A percentile compares a stretch with the other conserved stretches of the same genome.
phyloP scores from a whole-genome alignment of 2,329 filamentous ascomycete species.

The Aspergillus phoenicis region DNA sequence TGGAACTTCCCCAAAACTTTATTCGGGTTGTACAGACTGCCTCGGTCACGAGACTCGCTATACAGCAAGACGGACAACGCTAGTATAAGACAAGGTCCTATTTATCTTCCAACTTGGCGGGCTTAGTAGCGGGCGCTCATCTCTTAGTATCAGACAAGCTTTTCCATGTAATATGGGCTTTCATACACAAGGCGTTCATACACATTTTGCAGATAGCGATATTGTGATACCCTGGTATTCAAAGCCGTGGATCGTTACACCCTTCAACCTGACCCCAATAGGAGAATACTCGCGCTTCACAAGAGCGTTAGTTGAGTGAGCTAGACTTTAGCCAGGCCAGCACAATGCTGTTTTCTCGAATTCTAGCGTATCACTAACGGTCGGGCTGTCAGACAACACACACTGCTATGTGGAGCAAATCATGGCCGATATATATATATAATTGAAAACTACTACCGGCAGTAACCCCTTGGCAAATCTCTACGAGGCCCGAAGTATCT shows the following conservation, averaged over 20 bases:
- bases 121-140: not conserved
- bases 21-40: not conserved
- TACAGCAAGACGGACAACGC: not conserved
- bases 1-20: not conserved
- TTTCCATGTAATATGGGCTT: not conserved
- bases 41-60: not conserved
- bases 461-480: not conserved
- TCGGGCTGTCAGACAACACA: not conserved
- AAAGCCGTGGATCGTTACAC: not conserved
- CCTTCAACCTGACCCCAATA: not conserved
- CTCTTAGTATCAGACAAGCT: not conserved
- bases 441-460: not conserved
- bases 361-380: not conserved
- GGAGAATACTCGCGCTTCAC: not conserved
- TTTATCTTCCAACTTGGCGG: not conserved
- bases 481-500: not conserved
- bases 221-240: not conserved
- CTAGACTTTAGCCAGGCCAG: not conserved
- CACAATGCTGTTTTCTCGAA: not conserved
- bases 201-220: not conserved
- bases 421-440: not conserved
- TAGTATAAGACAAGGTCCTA: not conserved
- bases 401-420: not conserved
- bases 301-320: not conserved
- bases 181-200: not conserved